Evolutionary conservation across 306 rosid species (phyloP).

Genomic region (Vigna mungo): DNA sequence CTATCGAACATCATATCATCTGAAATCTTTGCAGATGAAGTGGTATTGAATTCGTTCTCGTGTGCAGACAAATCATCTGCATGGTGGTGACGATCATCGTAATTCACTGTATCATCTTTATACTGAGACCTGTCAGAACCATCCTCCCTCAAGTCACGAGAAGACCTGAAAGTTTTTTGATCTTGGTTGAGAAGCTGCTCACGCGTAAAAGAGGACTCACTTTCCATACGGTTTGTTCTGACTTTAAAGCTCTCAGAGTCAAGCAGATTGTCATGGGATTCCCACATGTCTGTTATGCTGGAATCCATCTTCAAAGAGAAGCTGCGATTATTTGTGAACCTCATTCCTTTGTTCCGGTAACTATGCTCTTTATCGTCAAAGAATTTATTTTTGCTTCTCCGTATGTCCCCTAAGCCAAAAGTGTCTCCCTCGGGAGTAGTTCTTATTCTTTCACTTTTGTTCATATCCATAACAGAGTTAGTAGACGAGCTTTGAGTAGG

Average conservation of each 20-base stretch:
- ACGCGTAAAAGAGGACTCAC: conserved; percentile 62
- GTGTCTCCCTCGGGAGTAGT: conserved; percentile 43
- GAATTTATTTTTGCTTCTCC: conserved; percentile 38
- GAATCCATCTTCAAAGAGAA: conserved; percentile 61
- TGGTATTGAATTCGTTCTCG: conserved; percentile 54
- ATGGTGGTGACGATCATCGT: conserved; percentile 39
- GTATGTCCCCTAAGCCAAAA: conserved; percentile 45
- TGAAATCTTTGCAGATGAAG: conserved; percentile 62
- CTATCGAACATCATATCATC: conserved; percentile 79
- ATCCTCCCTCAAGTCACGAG: conserved; percentile 49
- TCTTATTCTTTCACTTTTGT: conserved; percentile 45
- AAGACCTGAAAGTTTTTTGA: conserved; percentile 52
- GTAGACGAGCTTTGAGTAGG: conserved; percentile 45
- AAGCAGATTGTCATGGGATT: conserved; percentile 55
- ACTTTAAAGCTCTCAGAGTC: conserved; percentile 62
- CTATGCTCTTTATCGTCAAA: conserved; percentile 49
- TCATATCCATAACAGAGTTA: conserved; percentile 44
- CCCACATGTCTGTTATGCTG: conserved; percentile 57
- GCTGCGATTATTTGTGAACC: conserved; percentile 52
- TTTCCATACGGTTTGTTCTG: conserved; percentile 60
- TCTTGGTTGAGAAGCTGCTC: conserved; percentile 58
- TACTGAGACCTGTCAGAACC: conserved; percentile 45
- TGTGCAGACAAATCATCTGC: conserved; percentile 46
- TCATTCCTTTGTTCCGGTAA: conserved; percentile 56
- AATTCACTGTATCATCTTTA: conserved; percentile 44